phyloP scores from a whole-genome alignment of 2,329 filamentous ascomycete genomes.

The Colletotrichum sp. region DNA sequence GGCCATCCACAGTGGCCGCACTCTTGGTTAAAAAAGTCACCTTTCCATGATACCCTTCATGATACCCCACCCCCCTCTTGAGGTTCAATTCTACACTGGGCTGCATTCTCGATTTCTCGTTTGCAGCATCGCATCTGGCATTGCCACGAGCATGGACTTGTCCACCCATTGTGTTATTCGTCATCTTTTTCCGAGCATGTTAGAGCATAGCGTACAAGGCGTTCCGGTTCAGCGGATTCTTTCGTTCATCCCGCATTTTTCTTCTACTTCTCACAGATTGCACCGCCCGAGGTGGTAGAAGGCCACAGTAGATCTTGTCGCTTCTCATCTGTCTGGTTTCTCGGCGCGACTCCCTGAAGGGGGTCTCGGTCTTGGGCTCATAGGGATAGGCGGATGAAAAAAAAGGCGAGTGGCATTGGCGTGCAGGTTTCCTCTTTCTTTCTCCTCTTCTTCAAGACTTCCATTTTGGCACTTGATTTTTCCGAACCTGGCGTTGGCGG shows the following conservation, averaged over 20 bases:
- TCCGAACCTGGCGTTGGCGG: conserved; percentile 8
- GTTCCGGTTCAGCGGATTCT: conserved; percentile 31
- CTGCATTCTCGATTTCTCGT: conserved; percentile 10
- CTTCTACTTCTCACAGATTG: conserved; percentile 14
- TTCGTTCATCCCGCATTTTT: conserved; percentile 23
- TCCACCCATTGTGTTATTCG: conserved; percentile 19
- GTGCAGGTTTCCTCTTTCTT: background rate
- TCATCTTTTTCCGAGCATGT: conserved; percentile 29
- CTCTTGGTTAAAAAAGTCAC: conserved; percentile 45
- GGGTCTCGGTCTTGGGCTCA: conserved; percentile 13
- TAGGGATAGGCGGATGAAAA: conserved; percentile 5
- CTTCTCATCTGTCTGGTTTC: conserved; percentile 17
- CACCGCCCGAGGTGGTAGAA: conserved; percentile 14
- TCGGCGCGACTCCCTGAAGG: background rate
- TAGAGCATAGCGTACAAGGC: conserved; percentile 47
- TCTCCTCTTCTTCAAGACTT: background rate
- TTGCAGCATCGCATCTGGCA: conserved; percentile 17
- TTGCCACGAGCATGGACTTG: conserved; percentile 14
- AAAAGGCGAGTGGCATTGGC: conserved; percentile 20
- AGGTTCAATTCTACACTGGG: conserved; percentile 20
- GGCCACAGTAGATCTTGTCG: conserved; percentile 19
- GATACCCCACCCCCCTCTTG: conserved; percentile 25
- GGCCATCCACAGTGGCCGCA: conserved; percentile 59
- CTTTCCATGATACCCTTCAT: conserved; percentile 26
- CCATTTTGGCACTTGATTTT: background rate